Evolutionary conservation across 345 rosid species (phyloP).

Genomic region (Draba incana): DNA sequence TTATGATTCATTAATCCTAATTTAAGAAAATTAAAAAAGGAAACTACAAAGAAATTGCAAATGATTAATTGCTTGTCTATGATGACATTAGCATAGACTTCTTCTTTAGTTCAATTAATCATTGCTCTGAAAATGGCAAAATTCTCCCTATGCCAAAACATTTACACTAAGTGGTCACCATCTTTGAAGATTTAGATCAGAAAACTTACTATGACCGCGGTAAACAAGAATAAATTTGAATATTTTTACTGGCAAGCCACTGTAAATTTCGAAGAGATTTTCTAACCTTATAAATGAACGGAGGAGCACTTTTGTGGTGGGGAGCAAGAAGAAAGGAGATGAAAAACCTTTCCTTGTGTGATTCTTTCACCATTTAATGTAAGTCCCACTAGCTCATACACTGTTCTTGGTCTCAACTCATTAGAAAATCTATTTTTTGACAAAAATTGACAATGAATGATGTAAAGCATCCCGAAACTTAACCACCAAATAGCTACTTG

Average conservation of each 20-base stretch:
- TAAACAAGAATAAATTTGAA: not conserved
- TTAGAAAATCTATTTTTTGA: conserved; percentile 28
- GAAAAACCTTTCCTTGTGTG: conserved; percentile 40
- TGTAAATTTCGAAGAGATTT: conserved; percentile 3
- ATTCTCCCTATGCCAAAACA: conserved; percentile 7
- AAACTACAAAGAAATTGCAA: conserved; percentile 24
- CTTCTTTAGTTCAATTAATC: conserved; percentile 3
- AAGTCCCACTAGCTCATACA: conserved; percentile 39
- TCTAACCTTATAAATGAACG: conserved; percentile 19
- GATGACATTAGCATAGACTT: conserved; percentile 17
- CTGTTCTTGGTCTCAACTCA: conserved; percentile 34
- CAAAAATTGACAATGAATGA: conserved; percentile 25
- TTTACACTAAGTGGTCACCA: conserved; percentile 5
- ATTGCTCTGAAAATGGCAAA: not conserved
- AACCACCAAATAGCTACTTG: conserved; percentile 21
- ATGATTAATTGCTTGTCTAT: conserved; percentile 21
- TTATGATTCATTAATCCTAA: not conserved
- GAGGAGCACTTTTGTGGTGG: conserved; percentile 31
- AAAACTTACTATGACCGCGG: not conserved
- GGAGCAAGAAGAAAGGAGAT: conserved; percentile 40
- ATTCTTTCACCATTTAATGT: conserved; percentile 40
- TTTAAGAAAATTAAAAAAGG: not conserved
- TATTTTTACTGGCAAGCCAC: not conserved
- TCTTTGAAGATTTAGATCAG: conserved; percentile 6
- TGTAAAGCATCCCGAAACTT: conserved; percentile 30